phyloP scores from a whole-genome alignment of 2,329 filamentous ascomycete species.

The Ceratocystis variospora region DNA sequence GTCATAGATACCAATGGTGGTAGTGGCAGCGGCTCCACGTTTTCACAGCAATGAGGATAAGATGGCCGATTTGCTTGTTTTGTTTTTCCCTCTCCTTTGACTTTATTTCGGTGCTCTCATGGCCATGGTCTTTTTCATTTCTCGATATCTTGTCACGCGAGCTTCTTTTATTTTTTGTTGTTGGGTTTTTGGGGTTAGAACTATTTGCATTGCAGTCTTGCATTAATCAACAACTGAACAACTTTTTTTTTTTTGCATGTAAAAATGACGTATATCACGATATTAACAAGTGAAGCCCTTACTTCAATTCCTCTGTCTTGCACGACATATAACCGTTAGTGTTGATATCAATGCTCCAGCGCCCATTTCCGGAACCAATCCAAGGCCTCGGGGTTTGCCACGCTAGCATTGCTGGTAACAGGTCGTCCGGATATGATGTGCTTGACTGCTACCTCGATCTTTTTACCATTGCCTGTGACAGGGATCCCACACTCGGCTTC shows the following conservation, averaged over 20 bases:
- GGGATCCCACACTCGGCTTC: conserved; percentile 63
- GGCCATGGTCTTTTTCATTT: background rate
- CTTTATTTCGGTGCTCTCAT: background rate
- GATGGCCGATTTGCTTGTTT: background rate
- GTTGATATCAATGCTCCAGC: conserved; percentile 24
- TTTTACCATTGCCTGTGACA: conserved; percentile 89
- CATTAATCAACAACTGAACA: background rate
- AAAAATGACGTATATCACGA: conserved; percentile 2
- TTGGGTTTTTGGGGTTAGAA: background rate
- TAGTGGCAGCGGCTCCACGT: background rate
- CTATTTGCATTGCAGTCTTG: background rate
- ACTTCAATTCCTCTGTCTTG: conserved; percentile 26
- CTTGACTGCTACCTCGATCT: conserved; percentile 92
- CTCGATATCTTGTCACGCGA: background rate
- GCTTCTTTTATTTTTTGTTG: background rate
- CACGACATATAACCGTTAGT: background rate
- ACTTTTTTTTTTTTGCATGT: background rate
- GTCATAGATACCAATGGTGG: conserved; percentile 8
- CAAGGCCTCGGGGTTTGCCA: conserved; percentile 80
- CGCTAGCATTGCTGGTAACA: conserved; percentile 79
- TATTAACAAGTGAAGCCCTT: too few species aligned
- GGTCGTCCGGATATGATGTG: conserved; percentile 82
- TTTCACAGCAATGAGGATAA: background rate
- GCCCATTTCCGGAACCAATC: conserved; percentile 81
- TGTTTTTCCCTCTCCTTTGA: background rate